Conservation (phyloP, 148 eudicot species). For the Amaranthus hypochondriacus region DNA sequence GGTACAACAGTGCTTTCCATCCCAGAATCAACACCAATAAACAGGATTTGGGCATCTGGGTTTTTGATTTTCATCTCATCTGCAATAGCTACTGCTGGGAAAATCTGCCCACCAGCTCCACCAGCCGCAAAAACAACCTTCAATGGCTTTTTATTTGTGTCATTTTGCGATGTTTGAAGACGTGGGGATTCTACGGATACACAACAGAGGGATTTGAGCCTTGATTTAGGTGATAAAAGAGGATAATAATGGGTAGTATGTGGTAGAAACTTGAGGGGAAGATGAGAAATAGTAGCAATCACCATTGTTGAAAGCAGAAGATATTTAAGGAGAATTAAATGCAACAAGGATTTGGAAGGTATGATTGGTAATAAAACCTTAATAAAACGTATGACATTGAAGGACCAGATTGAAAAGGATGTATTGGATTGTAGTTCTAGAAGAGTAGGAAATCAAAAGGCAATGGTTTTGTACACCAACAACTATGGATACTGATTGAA, state of each 20-base stretch:
- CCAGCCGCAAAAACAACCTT: constrained; percentile 52
- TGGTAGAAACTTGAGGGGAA: constrained; percentile 7
- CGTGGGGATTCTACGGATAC: constrained; percentile 19
- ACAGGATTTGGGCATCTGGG: constrained; percentile 44
- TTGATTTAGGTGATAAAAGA: constrained; percentile 10
- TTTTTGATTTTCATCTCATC: constrained; percentile 40
- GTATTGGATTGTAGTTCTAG: no score
- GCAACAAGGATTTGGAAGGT: no score
- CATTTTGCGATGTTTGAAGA: background rate
- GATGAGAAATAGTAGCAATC: constrained; percentile 4
- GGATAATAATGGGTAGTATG: background rate
- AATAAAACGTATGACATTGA: no score
- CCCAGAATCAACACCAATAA: constrained; percentile 46
- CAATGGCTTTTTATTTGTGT: background rate
- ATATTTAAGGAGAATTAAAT: background rate
- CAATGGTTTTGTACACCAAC: no score
- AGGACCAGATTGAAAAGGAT: no score
- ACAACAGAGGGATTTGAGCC: constrained; percentile 10
- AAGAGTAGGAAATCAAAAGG: no score
- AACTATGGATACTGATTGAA: no score
- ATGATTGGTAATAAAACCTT: no score
- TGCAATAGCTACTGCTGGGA: constrained; percentile 62
- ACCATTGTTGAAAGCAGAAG: constrained; percentile 17
- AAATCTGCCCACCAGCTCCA: constrained; percentile 55
- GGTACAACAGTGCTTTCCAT: constrained; percentile 58